These are phyloP conservation scores for Imleria badia DNA, from an alignment of 768 basidiomycete species.

Conservation along the genomic window DNA sequence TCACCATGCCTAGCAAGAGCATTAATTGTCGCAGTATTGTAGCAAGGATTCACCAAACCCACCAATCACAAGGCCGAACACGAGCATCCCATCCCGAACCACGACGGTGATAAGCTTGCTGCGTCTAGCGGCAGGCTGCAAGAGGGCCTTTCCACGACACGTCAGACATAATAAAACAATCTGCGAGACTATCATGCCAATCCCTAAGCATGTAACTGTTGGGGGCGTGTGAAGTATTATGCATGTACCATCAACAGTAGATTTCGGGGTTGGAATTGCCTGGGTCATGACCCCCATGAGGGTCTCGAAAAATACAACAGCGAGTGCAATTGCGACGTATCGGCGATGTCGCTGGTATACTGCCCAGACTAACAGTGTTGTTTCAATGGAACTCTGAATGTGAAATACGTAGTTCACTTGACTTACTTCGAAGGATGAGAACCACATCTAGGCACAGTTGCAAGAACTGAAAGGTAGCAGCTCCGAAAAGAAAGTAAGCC, in stretches of 20 bases:
- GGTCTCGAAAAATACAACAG: constrained; percentile 8
- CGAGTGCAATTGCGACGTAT: neutral
- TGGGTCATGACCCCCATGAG: neutral
- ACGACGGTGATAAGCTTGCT: constrained; percentile 15
- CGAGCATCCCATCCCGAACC: constrained; percentile 17
- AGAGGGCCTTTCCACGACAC: constrained; percentile 12
- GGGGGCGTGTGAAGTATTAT: neutral
- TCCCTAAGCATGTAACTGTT: neutral
- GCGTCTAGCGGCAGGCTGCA: constrained; percentile 7
- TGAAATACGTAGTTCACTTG: neutral
- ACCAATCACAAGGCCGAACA: constrained; percentile 7
- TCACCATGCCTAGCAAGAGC: neutral
- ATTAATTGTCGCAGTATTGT: neutral
- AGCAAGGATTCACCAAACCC: neutral
- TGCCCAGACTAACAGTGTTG: constrained; percentile 9
- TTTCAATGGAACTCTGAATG: neutral
- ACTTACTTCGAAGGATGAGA: constrained; percentile 22
- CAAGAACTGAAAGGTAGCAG: constrained; percentile 7
- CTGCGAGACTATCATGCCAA: constrained; percentile 12
- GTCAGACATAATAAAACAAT: constrained; percentile 14
- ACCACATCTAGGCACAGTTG: constrained; percentile 15
- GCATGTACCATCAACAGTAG: constrained; percentile 12
- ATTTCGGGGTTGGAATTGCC: neutral
- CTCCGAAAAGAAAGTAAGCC: neutral
- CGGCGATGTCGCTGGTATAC: constrained; percentile 6